These are phyloP conservation scores for Penstemon eatonii DNA, from an alignment of 257 asterid species.

Conservation along the genomic window DNA sequence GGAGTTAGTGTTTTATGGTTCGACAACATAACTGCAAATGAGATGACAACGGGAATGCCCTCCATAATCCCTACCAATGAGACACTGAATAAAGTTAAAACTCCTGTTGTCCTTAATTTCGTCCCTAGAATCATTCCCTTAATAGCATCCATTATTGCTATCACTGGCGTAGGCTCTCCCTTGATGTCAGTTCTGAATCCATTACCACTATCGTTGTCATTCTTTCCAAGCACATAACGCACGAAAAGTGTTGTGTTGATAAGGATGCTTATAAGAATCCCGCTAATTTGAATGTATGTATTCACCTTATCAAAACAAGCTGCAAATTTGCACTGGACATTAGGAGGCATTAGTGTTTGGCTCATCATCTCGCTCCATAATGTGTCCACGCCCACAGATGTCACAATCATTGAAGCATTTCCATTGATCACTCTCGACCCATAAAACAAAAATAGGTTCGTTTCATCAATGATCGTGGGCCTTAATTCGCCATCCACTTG, in stretches of 20 bases:
- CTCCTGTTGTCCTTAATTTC: conserved; percentile 26
- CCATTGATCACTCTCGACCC: conserved; percentile 39
- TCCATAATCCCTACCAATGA: conserved; percentile 37
- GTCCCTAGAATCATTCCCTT: conserved; percentile 35
- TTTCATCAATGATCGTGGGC: background rate
- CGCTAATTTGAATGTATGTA: conserved; percentile 21
- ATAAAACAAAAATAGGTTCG: conserved; percentile 34
- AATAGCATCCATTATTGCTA: conserved; percentile 18
- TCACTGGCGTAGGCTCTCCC: conserved; percentile 32
- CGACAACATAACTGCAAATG: conserved; percentile 17
- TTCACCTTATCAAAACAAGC: conserved; percentile 30
- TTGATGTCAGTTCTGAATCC: conserved; percentile 31
- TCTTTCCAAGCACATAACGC: conserved; percentile 27
- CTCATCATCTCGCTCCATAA: conserved; percentile 35
- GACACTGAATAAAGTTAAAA: conserved; percentile 28
- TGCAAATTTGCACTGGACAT: conserved; percentile 23
- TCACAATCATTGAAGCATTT: conserved; percentile 34
- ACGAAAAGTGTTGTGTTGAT: conserved; percentile 28
- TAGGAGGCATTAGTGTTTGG: conserved; percentile 5
- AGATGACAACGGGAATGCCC: conserved; percentile 36
- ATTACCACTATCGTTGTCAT: conserved; percentile 22
- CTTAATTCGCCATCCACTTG: conserved; percentile 19
- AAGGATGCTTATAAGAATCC: conserved; percentile 31
- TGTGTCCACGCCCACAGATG: conserved; percentile 25
- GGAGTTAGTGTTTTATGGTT: conserved; percentile 8